Evolutionary conservation across 1,284 basidiomycete genomes (phyloP), one percentile per base, ranked within the genome.

Genomic region (Microbotryum lychnidis-dioicae): DNA sequence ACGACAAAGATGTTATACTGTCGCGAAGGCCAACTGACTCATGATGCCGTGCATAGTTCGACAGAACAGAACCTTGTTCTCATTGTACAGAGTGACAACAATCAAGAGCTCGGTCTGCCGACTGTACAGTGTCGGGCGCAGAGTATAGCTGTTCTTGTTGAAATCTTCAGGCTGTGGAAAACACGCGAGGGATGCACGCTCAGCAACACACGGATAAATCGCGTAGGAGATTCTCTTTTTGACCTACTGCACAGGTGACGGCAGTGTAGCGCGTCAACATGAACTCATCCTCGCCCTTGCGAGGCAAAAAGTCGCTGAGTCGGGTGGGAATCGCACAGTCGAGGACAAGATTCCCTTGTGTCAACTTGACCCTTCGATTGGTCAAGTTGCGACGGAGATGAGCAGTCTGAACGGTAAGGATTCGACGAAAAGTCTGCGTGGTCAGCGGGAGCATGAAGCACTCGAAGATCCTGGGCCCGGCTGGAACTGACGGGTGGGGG

Each of bases 31-130:
- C 37, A 27, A 56, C 70, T 72, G 70, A 67, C 73, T 80, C 92
- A 97, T 97, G 16, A 98, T 90, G 5, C 93, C 94, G 75, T 97
- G 91, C 69, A 98, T 76, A 2, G 96, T 98, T 52, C 94, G 81
- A 73, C 91, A 91, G 75, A 98, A 94, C 14, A 97, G 78, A 27
- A 90, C 79, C 70, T 97, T 94, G 73, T 97, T 87, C 77, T 97
- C 96, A 72, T 91, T 91, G 75, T 88, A 96, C 91, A 97, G 92
- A 23, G 94, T 97, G 73, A 97, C 88, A 65, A 89, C 88, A 75
- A 96, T 87, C 77, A 96, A 90, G 53, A 98, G 75, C 67, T 98
- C 96, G 1, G 92, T 98, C 65, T 86, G 82, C 49, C 93, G 80
- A 46, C 84, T 83, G 69, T 79, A 83, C 70, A 87, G 81, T 69